Evolutionary conservation across 495 filamentous ascomycete species (phyloP), one percentile per base, ranked within the genome.

Genomic region (Neurospora hispaniola): DNA sequence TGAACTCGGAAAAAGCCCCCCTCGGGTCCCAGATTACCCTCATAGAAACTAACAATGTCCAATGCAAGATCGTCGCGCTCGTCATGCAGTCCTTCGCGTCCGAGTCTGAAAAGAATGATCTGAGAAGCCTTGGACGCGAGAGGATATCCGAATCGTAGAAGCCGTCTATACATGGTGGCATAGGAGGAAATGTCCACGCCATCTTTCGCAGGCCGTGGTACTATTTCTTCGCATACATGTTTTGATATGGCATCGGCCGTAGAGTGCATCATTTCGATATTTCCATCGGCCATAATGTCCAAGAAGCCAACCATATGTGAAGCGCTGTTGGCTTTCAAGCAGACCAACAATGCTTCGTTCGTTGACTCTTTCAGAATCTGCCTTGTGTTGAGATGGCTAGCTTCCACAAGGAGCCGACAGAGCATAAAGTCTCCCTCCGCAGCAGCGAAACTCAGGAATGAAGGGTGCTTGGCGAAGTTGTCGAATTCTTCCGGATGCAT

Each of bases 401-500:
- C 77, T 39, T 73, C 77, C 11, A 80, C 14, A 9, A 84, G 68
- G 12, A 82, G 75, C 40, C 76, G 75, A 42, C 77, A 78, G 38
- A 73, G 77, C 14, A 72, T 74, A 79, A 78, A 80, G 54, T 82
- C 81, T 7, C 76, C 75, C 12, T 74, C 71, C 4, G 70, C 70
- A 3, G 74, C 69, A 5, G 79, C 76, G 6, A 77, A 75, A 8
- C 73, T 62, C 18, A 82, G 31, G 27, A 82, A 74, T 2, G 31
- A 69, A 11, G 90, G 86, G 76, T 92, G 92, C 3, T 89, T 75
- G 1, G 81, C 48, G 1, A 69, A 68, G 78, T 97, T 89, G 71
- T 93, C 92, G 35, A 92, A 88, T 5, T 87, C 84, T 73, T 94
- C 91, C 0, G 91, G 91, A 79, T 96, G 92, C 62, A 93, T 88